A percentile compares a stretch with the other conserved stretches of the same genome.
Evolutionary conservation across 768 basidiomycete species (phyloP).

Genomic region (Podaxis mareebaensis): DNA sequence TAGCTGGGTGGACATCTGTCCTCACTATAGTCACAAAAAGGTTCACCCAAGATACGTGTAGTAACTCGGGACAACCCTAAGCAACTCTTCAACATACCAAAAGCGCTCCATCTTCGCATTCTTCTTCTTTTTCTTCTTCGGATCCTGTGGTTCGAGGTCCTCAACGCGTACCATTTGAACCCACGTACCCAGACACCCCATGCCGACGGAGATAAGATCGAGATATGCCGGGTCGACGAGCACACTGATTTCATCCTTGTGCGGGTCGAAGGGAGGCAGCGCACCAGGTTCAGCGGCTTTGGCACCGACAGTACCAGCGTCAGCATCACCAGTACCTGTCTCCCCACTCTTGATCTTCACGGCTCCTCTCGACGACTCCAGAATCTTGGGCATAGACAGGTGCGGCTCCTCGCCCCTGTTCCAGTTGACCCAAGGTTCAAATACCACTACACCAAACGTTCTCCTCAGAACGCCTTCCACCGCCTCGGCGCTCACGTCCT

Average conservation of each 20-base stretch:
- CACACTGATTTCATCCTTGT: slow-evolving; percentile 59
- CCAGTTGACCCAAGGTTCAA: slow-evolving; percentile 45
- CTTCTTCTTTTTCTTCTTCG: slow-evolving; percentile 39
- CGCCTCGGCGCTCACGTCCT: slow-evolving; percentile 26
- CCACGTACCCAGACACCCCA: slow-evolving; percentile 68
- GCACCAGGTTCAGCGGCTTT: slow-evolving; percentile 24
- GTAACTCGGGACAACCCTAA: slow-evolving; percentile 39
- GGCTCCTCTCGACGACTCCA: slow-evolving; percentile 34
- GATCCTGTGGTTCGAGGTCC: slow-evolving; percentile 20
- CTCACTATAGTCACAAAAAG: background rate
- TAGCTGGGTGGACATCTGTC: slow-evolving; percentile 7
- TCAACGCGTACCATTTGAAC: slow-evolving; percentile 57
- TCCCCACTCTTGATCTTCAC: slow-evolving; percentile 19
- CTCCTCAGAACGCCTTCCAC: slow-evolving; percentile 41
- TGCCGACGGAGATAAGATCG: slow-evolving; percentile 46
- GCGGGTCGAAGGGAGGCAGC: slow-evolving; percentile 46
- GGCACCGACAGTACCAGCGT: slow-evolving; percentile 32
- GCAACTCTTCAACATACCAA: slow-evolving; percentile 46
- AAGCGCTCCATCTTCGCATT: slow-evolving; percentile 36
- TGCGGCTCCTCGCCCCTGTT: slow-evolving; percentile 37
- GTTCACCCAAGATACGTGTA: slow-evolving; percentile 26
- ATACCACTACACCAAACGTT: slow-evolving; percentile 35
- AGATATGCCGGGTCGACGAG: slow-evolving; percentile 49
- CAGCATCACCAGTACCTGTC: slow-evolving; percentile 3
- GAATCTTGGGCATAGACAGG: slow-evolving; percentile 36